A percentile compares a stretch with the other conserved stretches of the same genome.
These are phyloP conservation scores for Immersiella caudata DNA, from an alignment of 495 filamentous ascomycete species.

Conservation along the genomic window DNA sequence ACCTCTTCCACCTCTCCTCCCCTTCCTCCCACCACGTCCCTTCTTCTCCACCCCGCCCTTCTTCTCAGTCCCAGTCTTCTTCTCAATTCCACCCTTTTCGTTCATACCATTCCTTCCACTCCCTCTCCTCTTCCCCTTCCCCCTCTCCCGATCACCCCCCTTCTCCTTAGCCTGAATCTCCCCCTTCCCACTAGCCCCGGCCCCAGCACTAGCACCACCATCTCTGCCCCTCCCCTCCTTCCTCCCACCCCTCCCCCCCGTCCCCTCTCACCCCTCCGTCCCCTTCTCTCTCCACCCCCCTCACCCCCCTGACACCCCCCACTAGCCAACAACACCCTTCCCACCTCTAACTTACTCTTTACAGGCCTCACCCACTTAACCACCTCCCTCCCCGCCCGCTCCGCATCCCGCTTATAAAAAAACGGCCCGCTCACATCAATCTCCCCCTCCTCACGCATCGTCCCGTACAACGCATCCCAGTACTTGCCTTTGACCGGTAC, in stretches of 20 bases:
- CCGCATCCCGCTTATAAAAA: slow-evolving; percentile 3
- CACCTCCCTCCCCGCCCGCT: not conserved
- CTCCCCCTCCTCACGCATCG: not conserved
- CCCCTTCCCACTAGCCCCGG: not conserved
- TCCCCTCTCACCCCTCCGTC: not conserved
- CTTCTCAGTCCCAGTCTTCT: not conserved
- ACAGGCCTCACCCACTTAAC: slow-evolving; percentile 15
- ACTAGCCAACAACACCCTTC: not conserved
- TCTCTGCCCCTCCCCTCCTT: not conserved
- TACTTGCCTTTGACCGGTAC: not conserved
- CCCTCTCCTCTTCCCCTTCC: not conserved
- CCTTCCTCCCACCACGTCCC: not conserved
- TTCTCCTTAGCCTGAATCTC: not conserved
- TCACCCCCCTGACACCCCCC: not conserved
- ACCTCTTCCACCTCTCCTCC: too few species aligned
- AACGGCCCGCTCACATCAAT: not conserved
- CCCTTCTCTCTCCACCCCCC: not conserved
- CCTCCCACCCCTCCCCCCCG: not conserved
- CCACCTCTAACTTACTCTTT: not conserved
- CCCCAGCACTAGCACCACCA: not conserved
- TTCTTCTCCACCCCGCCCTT: not conserved
- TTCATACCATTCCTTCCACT: too few species aligned
- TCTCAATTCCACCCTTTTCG: not conserved
- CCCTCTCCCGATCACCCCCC: not conserved
- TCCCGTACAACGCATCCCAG: not conserved